Conservation (phyloP, 257 asterid species). For the Linaria vulgaris region DNA sequence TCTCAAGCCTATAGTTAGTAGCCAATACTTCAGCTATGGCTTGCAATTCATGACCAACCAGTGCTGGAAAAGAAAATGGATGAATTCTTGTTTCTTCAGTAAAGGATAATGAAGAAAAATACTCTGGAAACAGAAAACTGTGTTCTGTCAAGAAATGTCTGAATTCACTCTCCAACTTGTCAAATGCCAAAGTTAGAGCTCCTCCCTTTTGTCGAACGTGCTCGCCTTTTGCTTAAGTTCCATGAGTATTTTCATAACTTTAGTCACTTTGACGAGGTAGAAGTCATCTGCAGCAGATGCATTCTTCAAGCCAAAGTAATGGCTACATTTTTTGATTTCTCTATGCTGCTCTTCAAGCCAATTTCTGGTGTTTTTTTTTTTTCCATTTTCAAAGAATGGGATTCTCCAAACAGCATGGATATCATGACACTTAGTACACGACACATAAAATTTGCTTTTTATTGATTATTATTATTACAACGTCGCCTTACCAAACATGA, state of each 20-base stretch:
- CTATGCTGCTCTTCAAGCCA: slow-evolving; percentile 54
- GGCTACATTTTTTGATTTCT: slow-evolving; percentile 54
- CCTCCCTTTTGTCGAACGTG: slow-evolving; percentile 40
- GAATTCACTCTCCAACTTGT: slow-evolving; percentile 56
- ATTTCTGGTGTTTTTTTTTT: no score
- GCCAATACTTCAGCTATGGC: slow-evolving; percentile 50
- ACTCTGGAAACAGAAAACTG: slow-evolving; percentile 24
- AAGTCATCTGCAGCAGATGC: slow-evolving; percentile 33
- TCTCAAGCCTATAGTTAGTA: slow-evolving; percentile 44
- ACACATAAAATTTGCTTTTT: neutral
- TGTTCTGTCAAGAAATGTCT: slow-evolving; percentile 32
- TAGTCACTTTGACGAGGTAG: slow-evolving; percentile 40
- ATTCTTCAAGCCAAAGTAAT: slow-evolving; percentile 67
- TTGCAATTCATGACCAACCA: slow-evolving; percentile 44
- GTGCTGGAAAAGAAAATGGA: slow-evolving; percentile 27
- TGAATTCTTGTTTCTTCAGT: slow-evolving; percentile 16
- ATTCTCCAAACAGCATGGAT: neutral
- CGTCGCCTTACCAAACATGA: slow-evolving; percentile 52
- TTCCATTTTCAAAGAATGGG: slow-evolving; percentile 26
- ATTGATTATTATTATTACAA: neutral
- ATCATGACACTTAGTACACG: slow-evolving; percentile 5
- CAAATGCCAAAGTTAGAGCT: slow-evolving; percentile 37
- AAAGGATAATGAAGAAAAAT: neutral
- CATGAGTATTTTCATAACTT: slow-evolving; percentile 39
- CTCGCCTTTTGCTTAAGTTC: slow-evolving; percentile 41